These are phyloP conservation scores for Penicillium diatomitis DNA, from an alignment of 495 filamentous ascomycete species.

Conservation along the genomic window DNA sequence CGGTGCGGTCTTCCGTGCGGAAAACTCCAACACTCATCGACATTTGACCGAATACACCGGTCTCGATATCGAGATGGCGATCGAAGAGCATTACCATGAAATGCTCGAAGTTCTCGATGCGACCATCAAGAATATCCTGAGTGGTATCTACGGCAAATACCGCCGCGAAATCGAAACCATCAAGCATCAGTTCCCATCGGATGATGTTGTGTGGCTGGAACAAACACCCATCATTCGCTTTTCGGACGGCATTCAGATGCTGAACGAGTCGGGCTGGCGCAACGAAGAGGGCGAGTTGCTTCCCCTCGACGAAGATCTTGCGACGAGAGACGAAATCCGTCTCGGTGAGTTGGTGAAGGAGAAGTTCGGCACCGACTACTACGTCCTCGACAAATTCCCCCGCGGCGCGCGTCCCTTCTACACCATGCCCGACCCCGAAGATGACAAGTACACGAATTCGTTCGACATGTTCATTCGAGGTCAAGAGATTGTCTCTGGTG, in stretches of 20 bases:
- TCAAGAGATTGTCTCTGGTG: conserved; percentile 86
- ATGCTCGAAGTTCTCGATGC: conserved; percentile 67
- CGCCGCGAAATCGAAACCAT: conserved; percentile 61
- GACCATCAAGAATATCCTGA: conserved; percentile 75
- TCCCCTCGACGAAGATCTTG: conserved; percentile 65
- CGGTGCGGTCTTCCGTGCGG: conserved; percentile 82
- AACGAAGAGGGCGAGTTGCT: conserved; percentile 64
- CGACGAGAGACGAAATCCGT: conserved; percentile 79
- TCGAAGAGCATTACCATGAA: conserved; percentile 82
- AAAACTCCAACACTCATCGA: conserved; percentile 89
- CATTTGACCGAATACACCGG: conserved; percentile 96
- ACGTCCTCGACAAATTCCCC: conserved; percentile 92
- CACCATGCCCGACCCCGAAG: conserved; percentile 76
- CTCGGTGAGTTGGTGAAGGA: conserved; percentile 75
- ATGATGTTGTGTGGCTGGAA: conserved; percentile 69
- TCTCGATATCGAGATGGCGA: conserved; percentile 93
- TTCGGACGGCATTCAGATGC: conserved; percentile 64
- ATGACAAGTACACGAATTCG: conserved; percentile 71
- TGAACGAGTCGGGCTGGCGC: conserved; percentile 73
- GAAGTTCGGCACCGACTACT: conserved; percentile 84
- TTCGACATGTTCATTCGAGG: conserved; percentile 94
- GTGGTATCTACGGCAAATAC: conserved; percentile 54
- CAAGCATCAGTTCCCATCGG: conserved; percentile 56
- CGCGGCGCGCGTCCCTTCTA: conserved; percentile 80
- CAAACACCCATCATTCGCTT: conserved; percentile 76